A percentile compares a stretch with the other conserved stretches of the same genome.
These are phyloP conservation scores for Colletotrichum tanaceti DNA, from an alignment of 2,329 filamentous ascomycete species.

Conservation along the genomic window DNA sequence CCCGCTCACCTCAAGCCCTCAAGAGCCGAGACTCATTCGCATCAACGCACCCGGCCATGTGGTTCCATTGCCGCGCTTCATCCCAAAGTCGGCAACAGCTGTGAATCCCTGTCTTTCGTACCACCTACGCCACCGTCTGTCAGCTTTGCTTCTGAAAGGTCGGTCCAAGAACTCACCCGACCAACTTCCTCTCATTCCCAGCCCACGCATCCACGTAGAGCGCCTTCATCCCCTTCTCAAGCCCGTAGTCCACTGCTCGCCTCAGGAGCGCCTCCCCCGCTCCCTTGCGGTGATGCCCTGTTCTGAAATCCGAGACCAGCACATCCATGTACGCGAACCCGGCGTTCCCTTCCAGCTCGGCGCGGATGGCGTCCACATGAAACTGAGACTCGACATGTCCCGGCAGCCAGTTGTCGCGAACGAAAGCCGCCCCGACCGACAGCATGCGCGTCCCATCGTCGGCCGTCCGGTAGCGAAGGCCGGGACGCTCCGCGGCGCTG, in stretches of 20 bases:
- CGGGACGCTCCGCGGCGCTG: neutral
- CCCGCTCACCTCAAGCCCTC: neutral
- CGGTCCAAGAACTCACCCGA: conserved; percentile 9
- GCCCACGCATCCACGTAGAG: conserved; percentile 48
- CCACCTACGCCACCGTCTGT: neutral
- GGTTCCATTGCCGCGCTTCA: neutral
- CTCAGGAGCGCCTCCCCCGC: conserved; percentile 35
- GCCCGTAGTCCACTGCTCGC: conserved; percentile 30
- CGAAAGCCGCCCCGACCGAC: conserved; percentile 22
- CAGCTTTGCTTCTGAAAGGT: neutral
- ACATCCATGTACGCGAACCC: conserved; percentile 41
- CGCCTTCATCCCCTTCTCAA: conserved; percentile 31
- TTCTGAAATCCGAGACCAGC: conserved; percentile 40
- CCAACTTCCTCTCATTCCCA: conserved; percentile 44
- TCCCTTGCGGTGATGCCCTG: conserved; percentile 21
- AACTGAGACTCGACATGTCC: conserved; percentile 31
- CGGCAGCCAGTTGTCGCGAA: conserved; percentile 35
- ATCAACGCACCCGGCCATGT: conserved; percentile 9
- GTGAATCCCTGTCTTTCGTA: conserved; percentile 14
- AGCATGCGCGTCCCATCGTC: conserved; percentile 19
- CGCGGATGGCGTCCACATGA: conserved; percentile 2
- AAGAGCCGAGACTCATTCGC: neutral
- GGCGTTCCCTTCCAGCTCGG: conserved; percentile 19
- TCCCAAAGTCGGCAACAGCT: neutral
- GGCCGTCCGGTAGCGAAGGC: conserved; percentile 11